A percentile compares a stretch with the other conserved stretches of the same genome.
phyloP scores from a whole-genome alignment of 202 grass and related monocot species.

The Bolboschoenoplectus hybrid region DNA sequence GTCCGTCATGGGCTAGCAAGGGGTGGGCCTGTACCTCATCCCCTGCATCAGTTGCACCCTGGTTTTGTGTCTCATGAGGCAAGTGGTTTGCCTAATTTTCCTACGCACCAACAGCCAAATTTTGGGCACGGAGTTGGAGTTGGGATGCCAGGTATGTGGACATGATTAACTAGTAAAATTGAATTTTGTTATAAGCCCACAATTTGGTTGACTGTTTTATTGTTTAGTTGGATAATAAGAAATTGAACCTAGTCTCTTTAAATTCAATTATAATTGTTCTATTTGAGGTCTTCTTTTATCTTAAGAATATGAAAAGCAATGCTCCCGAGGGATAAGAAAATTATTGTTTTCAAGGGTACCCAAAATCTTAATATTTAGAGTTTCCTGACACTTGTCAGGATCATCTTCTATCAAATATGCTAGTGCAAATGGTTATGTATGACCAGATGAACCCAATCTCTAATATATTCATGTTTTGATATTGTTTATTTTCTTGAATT shows the following conservation, averaged over 20 bases:
- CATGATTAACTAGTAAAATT: conserved; percentile 38
- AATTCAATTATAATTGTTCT: not conserved
- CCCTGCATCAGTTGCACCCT: conserved; percentile 55
- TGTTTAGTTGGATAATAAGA: conserved; percentile 26
- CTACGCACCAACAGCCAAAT: conserved; percentile 67
- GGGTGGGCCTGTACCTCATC: conserved; percentile 65
- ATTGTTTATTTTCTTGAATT: not conserved
- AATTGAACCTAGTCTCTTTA: not conserved
- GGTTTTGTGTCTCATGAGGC: conserved; percentile 70
- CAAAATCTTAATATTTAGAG: not conserved
- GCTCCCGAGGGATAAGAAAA: not conserved
- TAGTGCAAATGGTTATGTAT: not conserved
- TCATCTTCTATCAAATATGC: not conserved
- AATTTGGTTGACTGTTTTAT: conserved; percentile 23
- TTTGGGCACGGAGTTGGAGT: conserved; percentile 70
- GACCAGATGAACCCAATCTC: not conserved
- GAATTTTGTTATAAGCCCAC: conserved; percentile 27
- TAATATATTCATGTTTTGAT: not conserved
- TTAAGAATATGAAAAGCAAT: not conserved
- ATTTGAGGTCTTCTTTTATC: not conserved
- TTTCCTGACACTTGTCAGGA: not conserved
- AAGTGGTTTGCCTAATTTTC: conserved; percentile 76
- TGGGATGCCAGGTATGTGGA: conserved; percentile 64
- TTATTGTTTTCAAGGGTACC: not conserved
- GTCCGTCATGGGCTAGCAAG: conserved; percentile 64